Percentiles rank a stretch among this genome's conserved stretches.
Conservation (phyloP, 495 filamentous ascomycete species). For the Trichoderma erinaceum region DNA sequence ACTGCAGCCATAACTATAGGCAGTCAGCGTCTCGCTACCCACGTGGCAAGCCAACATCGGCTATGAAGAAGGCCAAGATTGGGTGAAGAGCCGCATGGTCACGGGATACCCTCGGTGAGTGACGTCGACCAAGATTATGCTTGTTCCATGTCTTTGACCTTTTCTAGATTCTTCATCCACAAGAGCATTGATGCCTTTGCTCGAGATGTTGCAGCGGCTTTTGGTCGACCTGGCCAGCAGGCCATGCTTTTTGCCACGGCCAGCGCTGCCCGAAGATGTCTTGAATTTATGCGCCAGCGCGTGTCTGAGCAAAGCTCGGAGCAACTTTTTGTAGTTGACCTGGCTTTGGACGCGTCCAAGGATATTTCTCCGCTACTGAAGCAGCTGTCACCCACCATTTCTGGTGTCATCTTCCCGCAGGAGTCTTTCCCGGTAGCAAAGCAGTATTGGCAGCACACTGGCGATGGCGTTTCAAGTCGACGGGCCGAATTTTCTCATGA, state of each 20-base stretch:
- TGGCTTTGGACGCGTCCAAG: slow-evolving; percentile 50
- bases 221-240: slow-evolving; percentile 55
- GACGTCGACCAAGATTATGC: neutral
- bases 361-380: slow-evolving; percentile 42
- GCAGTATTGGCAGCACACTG: slow-evolving; percentile 92
- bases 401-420: slow-evolving; percentile 64
- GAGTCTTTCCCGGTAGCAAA: slow-evolving; percentile 66
- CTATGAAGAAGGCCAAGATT: slow-evolving; percentile 87
- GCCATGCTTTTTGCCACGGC: slow-evolving; percentile 77
- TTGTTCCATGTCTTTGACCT: neutral
- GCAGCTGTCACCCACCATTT: slow-evolving; percentile 46
- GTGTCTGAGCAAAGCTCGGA: slow-evolving; percentile 40
- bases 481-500: slow-evolving; percentile 81
- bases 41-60: slow-evolving; percentile 87
- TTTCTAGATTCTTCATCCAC: slow-evolving; percentile 79
- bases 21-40: slow-evolving; percentile 90
- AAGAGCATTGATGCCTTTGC: slow-evolving; percentile 71
- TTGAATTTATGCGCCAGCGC: slow-evolving; percentile 60
- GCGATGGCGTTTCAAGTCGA: slow-evolving; percentile 90
- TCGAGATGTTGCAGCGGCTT: slow-evolving; percentile 54
- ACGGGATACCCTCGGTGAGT: slow-evolving; percentile 83
- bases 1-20: slow-evolving; percentile 44
- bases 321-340: slow-evolving; percentile 59
- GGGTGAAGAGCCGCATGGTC: slow-evolving; percentile 77
- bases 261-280: slow-evolving; percentile 60